Percentiles rank a stretch among this genome's conserved stretches.
Conservation (phyloP, 768 basidiomycete species). For the Daedaleopsis sinensis region DNA sequence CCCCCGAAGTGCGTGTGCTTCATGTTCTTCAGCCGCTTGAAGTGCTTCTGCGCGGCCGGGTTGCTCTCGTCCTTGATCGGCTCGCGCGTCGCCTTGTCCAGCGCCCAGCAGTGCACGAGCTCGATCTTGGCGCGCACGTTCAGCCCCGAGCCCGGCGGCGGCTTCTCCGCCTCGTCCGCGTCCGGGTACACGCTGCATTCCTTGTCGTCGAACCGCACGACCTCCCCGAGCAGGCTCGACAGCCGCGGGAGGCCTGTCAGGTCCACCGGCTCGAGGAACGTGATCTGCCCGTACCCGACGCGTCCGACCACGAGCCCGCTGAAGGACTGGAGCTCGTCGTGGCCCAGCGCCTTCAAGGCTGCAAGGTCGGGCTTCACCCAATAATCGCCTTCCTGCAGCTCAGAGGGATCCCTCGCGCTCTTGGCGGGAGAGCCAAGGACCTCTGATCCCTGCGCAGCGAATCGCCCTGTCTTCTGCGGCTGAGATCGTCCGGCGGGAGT, state of each 20-base stretch:
- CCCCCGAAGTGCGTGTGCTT: conserved; percentile 82
- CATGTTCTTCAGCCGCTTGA: conserved; percentile 84
- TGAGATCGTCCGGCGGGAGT: conserved; percentile 26
- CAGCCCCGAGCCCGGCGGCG: conserved; percentile 79
- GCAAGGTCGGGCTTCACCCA: conserved; percentile 83
- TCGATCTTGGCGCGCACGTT: conserved; percentile 85
- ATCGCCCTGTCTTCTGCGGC: conserved; percentile 43
- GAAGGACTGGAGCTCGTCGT: conserved; percentile 74
- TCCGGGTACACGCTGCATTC: conserved; percentile 95
- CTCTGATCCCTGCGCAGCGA: conserved; percentile 39
- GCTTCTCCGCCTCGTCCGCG: conserved; percentile 82
- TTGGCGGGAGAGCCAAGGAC: conserved; percentile 24
- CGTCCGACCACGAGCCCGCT: conserved; percentile 84
- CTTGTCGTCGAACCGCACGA: conserved; percentile 88
- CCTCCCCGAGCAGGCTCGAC: conserved; percentile 80
- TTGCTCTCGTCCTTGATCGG: conserved; percentile 83
- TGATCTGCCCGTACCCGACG: conserved; percentile 88
- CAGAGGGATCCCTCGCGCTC: conserved; percentile 37
- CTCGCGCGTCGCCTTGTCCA: conserved; percentile 89
- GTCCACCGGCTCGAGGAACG: conserved; percentile 79
- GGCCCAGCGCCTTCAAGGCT: conserved; percentile 68
- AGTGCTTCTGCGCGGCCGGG: conserved; percentile 66
- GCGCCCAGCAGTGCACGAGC: conserved; percentile 82
- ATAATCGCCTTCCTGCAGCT: conserved; percentile 86
- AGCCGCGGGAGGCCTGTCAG: conserved; percentile 84